A percentile compares a stretch with the other conserved stretches of the same genome.
Conservation (phyloP, 345 rosid species). For the Rhodamnia argentea region DNA sequence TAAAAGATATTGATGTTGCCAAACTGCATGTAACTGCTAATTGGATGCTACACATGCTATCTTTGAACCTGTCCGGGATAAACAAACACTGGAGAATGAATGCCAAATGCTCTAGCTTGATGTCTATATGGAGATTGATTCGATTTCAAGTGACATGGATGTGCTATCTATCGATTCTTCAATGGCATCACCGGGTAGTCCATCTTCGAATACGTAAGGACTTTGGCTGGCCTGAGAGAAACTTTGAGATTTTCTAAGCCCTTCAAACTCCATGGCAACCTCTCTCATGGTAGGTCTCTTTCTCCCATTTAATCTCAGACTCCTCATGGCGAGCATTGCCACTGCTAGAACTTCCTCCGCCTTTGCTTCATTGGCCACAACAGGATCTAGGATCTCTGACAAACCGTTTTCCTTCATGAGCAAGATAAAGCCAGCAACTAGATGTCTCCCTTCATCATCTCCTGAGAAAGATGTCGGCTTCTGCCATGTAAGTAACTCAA, state of each 20-base stretch:
- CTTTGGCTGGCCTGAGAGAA: conserved; percentile 3
- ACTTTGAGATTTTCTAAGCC: not conserved
- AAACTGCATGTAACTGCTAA: not conserved
- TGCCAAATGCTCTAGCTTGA: not conserved
- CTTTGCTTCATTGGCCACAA: not conserved
- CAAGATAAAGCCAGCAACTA: not conserved
- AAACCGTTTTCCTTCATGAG: conserved; percentile 3
- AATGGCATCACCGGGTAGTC: not conserved
- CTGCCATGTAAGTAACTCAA: conserved; percentile 26
- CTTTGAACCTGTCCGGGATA: not conserved
- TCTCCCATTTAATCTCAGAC: conserved; percentile 11
- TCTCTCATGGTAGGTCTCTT: conserved; percentile 26
- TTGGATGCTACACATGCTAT: not conserved
- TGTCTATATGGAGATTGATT: not conserved
- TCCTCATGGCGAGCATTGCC: not conserved
- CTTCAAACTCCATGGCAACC: conserved; percentile 10
- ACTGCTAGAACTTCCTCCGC: conserved; percentile 1
- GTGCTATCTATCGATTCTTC: not conserved
- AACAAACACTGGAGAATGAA: not conserved
- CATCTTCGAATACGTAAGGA: not conserved
- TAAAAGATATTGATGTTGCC: not conserved
- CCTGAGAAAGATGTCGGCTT: conserved; percentile 9
- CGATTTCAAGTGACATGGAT: not conserved
- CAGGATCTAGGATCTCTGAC: not conserved
- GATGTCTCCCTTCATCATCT: conserved; percentile 13